Base-by-base conservation (phyloP, 1,139 yeast species). In the Kluyveromyces sp. region DNA sequence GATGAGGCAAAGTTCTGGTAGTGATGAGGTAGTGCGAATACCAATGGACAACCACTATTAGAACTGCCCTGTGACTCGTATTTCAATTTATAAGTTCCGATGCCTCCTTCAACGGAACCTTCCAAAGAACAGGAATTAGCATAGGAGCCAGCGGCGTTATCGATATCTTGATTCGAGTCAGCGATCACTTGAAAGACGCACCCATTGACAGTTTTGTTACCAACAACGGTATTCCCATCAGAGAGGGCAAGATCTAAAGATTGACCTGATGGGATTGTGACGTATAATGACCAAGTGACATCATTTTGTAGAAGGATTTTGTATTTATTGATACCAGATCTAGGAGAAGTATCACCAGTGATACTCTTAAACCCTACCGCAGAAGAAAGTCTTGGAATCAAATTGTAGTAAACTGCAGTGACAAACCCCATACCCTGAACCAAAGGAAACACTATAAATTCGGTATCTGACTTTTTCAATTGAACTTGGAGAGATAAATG, bases 341-440 rank as follows among this genome's bases (percentile, higher is more conserved):
- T 50, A 17, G 65, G 58, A 3, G 58, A 49, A 2, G 60, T 58
- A 11, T 54, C 50, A 49, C 57, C 61, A 7, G 52, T 55, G 31
- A 77, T 65, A n/a, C 67, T 60, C 56, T 75, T 75, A 53, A 83
- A 68, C 0, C 92, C 94, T 32, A 81, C 83, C 39, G 77, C 55
- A 25, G 86, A 78, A 2, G 72, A 70, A 36, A 83, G 59, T 20
- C 71, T 66, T 1, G 88, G 83, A 6, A 68, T 68, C 32, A 81
- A 64, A 47, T 71, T 71, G 32, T 69, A 65, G 50, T 82, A 83
- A 2, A 79, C 67, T 1, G 83, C 81, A 3, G 86, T 77, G 12
- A 80, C 65, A 47, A 81, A 77, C 0, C 89, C 89, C 83, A 80
- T 80, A 13, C 94, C 94, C 57, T 75, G 79, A 7, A 79, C 71